These are phyloP conservation scores for Fusarium sarcochroum DNA, from an alignment of 2,329 filamentous ascomycete species.

Conservation along the genomic window DNA sequence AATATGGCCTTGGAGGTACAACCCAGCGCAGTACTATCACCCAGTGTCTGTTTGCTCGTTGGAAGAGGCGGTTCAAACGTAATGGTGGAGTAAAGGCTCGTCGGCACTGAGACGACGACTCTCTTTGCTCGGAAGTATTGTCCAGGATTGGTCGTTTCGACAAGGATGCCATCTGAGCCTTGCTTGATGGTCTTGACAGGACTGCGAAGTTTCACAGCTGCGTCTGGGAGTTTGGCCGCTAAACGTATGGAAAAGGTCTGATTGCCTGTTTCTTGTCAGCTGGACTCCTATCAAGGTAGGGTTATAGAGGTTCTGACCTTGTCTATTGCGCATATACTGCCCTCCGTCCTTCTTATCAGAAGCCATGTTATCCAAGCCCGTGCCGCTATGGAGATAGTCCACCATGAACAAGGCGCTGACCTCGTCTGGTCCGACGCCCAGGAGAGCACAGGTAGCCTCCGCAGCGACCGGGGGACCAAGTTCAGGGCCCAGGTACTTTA, in stretches of 20 bases:
- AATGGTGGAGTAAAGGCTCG: constrained; percentile 42
- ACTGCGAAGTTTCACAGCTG: constrained; percentile 29
- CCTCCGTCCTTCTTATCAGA: constrained; percentile 41
- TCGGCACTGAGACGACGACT: constrained; percentile 48
- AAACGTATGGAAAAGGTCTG: constrained; percentile 32
- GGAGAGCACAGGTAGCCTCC: constrained; percentile 14
- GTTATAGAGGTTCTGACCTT: constrained; percentile 19
- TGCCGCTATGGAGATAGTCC: constrained; percentile 38
- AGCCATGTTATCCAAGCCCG: constrained; percentile 37
- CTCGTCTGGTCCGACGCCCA: constrained; percentile 41
- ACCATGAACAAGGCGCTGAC: constrained; percentile 41
- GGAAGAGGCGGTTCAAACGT: constrained; percentile 51
- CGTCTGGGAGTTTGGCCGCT: constrained; percentile 27
- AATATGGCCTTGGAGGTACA: constrained; percentile 56
- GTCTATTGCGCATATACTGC: constrained; percentile 44
- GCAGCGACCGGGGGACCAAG: constrained; percentile 20
- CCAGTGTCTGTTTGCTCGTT: constrained; percentile 43
- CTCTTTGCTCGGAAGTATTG: constrained; percentile 39
- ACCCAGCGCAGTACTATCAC: constrained; percentile 51
- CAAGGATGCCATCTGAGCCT: constrained; percentile 12
- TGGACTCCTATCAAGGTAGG: too few relatives aligned
- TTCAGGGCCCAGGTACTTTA: constrained; percentile 14
- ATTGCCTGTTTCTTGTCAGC: constrained; percentile 25
- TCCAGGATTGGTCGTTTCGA: constrained; percentile 30
- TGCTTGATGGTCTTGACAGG: constrained; percentile 39